Percentiles rank a stretch among this genome's conserved stretches.
These are phyloP conservation scores for Zangia roseola DNA, from an alignment of 768 basidiomycete species.

Conservation along the genomic window DNA sequence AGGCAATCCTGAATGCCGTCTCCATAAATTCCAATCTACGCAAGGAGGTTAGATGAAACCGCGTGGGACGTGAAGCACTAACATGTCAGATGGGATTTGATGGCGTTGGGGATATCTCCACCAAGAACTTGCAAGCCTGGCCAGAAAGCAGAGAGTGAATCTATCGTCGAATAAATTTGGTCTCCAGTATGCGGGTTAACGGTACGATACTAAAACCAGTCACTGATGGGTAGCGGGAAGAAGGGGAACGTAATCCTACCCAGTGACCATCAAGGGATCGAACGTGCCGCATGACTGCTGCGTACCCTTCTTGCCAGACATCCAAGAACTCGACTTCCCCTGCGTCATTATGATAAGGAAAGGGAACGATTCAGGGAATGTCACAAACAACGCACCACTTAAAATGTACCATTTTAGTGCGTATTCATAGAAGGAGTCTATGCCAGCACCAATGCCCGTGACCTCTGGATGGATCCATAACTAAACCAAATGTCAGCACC, in stretches of 20 bases:
- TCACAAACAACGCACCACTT: slow-evolving; percentile 50
- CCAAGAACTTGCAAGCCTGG: slow-evolving; percentile 91
- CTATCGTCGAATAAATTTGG: slow-evolving; percentile 73
- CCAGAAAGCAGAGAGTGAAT: slow-evolving; percentile 95
- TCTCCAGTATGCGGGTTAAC: slow-evolving; percentile 82
- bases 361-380: background rate
- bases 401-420: slow-evolving; percentile 90
- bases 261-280: slow-evolving; percentile 84
- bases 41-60: slow-evolving; percentile 1
- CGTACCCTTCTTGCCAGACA: slow-evolving; percentile 82
- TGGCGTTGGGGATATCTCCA: slow-evolving; percentile 85
- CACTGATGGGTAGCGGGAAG: slow-evolving; percentile 1
- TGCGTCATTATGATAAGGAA: slow-evolving; percentile 20
- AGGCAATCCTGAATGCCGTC: slow-evolving; percentile 81
- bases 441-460: slow-evolving; percentile 87
- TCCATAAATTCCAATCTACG: slow-evolving; percentile 91
- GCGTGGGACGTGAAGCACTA: slow-evolving; percentile 23
- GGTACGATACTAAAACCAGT: slow-evolving; percentile 65
- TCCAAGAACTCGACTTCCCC: slow-evolving; percentile 81
- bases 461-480: slow-evolving; percentile 75
- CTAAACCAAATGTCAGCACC: slow-evolving; percentile 28
- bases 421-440: slow-evolving; percentile 96
- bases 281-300: slow-evolving; percentile 81
- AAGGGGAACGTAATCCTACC: slow-evolving; percentile 43
- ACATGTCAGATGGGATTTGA: slow-evolving; percentile 91